Conservation (phyloP, 1,139 yeast species). For the Zygotorulaspora mrakii region DNA sequence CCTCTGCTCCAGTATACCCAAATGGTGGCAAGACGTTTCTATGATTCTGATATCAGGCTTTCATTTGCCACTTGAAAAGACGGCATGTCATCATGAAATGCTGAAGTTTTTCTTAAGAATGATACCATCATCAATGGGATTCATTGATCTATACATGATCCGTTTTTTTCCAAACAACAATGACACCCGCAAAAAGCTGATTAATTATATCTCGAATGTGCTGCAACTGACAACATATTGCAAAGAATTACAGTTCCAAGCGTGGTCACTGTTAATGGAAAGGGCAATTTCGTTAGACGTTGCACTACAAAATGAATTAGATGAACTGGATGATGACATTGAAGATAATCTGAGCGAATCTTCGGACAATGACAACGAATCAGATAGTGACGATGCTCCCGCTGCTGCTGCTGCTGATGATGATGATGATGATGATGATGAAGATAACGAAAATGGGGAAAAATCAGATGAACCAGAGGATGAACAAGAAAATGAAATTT, state of each 20-base stretch:
- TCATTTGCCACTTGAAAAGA: slow-evolving; percentile 34
- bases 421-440: slow-evolving; percentile 24
- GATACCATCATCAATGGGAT: slow-evolving; percentile 76
- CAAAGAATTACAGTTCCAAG: slow-evolving; percentile 63
- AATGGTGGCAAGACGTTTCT: slow-evolving; percentile 84
- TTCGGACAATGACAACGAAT: slow-evolving; percentile 69
- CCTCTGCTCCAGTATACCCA: slow-evolving; percentile 80
- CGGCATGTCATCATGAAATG: slow-evolving; percentile 63
- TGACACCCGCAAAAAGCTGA: slow-evolving; percentile 50
- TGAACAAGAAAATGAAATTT: slow-evolving; percentile 35
- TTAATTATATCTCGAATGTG: slow-evolving; percentile 64
- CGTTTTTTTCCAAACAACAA: slow-evolving; percentile 77
- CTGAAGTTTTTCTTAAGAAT: slow-evolving; percentile 59
- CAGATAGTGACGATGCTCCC: slow-evolving; percentile 63
- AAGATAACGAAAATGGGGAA: slow-evolving; percentile 13
- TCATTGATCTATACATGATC: slow-evolving; percentile 57
- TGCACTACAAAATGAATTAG: slow-evolving; percentile 85
- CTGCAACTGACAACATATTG: slow-evolving; percentile 61
- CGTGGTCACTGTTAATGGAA: slow-evolving; percentile 81
- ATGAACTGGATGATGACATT: slow-evolving; percentile 76
- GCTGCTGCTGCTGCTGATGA: slow-evolving; percentile 45
- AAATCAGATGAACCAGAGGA: slow-evolving; percentile 25
- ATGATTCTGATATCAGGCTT: slow-evolving; percentile 62
- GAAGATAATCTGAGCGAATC: slow-evolving; percentile 70
- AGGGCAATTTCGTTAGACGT: slow-evolving; percentile 83